Evolutionary conservation across 1,284 basidiomycete species (phyloP).

Genomic region (Austropuccinia psidii): DNA sequence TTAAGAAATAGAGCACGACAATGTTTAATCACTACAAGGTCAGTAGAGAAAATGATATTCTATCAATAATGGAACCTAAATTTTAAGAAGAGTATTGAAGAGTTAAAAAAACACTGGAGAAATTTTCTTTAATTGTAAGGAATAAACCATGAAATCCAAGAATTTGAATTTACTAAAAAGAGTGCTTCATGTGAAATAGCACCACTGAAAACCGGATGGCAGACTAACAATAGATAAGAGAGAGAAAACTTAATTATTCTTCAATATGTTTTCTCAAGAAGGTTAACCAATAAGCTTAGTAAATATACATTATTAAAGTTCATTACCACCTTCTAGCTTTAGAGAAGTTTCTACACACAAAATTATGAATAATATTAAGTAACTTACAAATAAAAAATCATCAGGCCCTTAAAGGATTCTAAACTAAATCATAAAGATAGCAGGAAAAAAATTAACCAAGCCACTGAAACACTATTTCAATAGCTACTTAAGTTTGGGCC

Average conservation of each 20-base stretch:
- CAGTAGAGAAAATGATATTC: not conserved
- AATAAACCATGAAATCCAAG: not conserved
- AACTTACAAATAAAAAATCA: not conserved
- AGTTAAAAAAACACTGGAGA: conserved; percentile 3
- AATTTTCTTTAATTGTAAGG: not conserved
- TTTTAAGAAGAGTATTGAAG: not conserved
- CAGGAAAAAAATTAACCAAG: too few species aligned
- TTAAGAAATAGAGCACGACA: not conserved
- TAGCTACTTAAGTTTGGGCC: not conserved
- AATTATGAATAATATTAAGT: not conserved
- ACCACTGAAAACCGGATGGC: not conserved
- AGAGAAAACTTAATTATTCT: not conserved
- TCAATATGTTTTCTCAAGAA: too few species aligned
- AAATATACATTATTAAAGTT: not conserved
- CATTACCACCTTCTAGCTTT: not conserved
- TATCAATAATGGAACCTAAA: not conserved
- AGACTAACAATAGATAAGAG: not conserved
- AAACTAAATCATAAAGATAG: not conserved
- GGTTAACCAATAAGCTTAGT: not conserved
- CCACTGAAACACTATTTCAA: not conserved
- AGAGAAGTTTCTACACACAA: not conserved
- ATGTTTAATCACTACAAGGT: not conserved
- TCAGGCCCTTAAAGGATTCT: not conserved
- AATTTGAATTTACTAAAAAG: not conserved
- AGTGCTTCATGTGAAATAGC: not conserved